These are phyloP conservation scores for Gossypium davidsonii DNA, from an alignment of 441 rosid genomes.

Conservation along the genomic window DNA sequence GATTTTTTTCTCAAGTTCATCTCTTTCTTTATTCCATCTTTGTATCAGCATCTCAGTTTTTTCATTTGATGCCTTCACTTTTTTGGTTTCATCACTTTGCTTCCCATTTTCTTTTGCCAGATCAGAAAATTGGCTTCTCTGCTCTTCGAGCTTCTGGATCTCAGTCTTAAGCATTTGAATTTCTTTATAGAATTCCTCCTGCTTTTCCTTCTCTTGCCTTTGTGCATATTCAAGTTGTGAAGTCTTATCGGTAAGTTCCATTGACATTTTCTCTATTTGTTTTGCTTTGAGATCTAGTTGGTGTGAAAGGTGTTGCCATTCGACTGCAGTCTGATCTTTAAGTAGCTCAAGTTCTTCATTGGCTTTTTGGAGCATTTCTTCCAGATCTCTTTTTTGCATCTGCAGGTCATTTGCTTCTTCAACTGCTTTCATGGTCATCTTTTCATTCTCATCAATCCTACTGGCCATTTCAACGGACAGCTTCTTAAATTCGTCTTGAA, in stretches of 20 bases:
- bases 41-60: constrained; percentile 40
- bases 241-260: constrained; percentile 25
- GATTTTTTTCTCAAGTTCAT: constrained; percentile 40
- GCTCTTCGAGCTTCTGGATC: constrained; percentile 31
- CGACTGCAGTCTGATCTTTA: constrained; percentile 29
- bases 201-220: constrained; percentile 22
- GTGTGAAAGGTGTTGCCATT: constrained; percentile 33
- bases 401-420: constrained; percentile 49
- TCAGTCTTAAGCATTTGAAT: constrained; percentile 29
- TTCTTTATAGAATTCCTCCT: constrained; percentile 37
- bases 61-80: constrained; percentile 26
- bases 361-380: constrained; percentile 46
- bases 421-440: constrained; percentile 30
- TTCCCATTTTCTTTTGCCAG: constrained; percentile 25
- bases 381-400: constrained; percentile 36
- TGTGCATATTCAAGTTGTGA: constrained; percentile 21
- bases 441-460: constrained; percentile 52
- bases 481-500: constrained; percentile 60
- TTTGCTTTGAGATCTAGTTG: constrained; percentile 26
- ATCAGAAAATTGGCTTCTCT: constrained; percentile 18
- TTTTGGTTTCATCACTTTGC: constrained; percentile 30
- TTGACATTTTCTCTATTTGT: constrained; percentile 22
- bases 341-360: constrained; percentile 31
- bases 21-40: constrained; percentile 51
- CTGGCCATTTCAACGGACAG: constrained; percentile 56